Base-by-base conservation (phyloP, 2,329 filamentous ascomycete genomes). In the Colletotrichum tabaci region DNA sequence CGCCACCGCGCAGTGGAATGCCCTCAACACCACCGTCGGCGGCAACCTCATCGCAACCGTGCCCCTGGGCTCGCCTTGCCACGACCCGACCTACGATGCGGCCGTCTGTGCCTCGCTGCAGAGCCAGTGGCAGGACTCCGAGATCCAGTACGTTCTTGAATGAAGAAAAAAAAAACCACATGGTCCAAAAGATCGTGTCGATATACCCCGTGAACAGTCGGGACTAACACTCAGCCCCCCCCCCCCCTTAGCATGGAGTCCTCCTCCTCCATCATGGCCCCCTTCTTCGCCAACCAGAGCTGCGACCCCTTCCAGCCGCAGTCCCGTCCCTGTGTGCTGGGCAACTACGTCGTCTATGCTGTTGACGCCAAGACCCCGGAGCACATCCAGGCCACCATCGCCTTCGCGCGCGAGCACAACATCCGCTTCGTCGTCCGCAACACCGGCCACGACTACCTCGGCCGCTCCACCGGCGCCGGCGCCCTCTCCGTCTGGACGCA, bases 361-460 rank as follows among this genome's bases (percentile, higher is more conserved):
- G 79, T 85, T 35, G 79, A 79, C 47, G 83, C 79, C 10, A 72
- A 75, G 50, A 77, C 76, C 35, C 61, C 77, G 9, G 74, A 74
- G 18, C 77, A 85, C 62, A 74, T 84, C 56, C 74, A 76, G 42
- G 77, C 77, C 75, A 80, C 79, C 0, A 74, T 81, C 40, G 71
- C 73, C 38, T 81, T 81, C 55, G 79, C 78, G 10, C 74, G 69
- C 35, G 70, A 81, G 38, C 75, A 80, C 12, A 86, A 87, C 75
- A 79, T 88, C 66, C 86, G 87, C 2, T 77, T 88, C 26, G 82
- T 88, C 46, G 80, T 89, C 64, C 83, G 83, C 69, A 87, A 88
- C 78, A 89, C 87, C 0, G 87, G 86, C 30, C 87, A 89, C 74
- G 86, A 88, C 74, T 88, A 86, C 74, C 79, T 82, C 50, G 88